Percentiles rank a stretch among this genome's conserved stretches.
These are phyloP conservation scores for Salix arbutifolia DNA, from an alignment of 345 rosid genomes.

Conservation along the genomic window DNA sequence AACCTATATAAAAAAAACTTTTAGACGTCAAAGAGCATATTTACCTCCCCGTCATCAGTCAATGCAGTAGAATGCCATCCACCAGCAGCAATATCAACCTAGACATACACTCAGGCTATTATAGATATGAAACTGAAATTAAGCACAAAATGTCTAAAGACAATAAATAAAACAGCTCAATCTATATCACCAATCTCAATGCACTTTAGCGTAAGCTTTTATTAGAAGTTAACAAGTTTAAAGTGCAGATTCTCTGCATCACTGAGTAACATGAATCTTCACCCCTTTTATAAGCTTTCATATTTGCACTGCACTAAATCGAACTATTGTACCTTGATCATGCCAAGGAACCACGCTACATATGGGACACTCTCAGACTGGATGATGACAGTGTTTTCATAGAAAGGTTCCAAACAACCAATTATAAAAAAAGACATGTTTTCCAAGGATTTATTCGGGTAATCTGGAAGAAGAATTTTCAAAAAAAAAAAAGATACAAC, in stretches of 20 bases:
- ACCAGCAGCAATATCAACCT: slow-evolving; percentile 99
- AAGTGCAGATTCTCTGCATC: not conserved
- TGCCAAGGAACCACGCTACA: not conserved
- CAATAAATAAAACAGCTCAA: not conserved
- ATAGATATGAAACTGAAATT: not conserved
- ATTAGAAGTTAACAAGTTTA: not conserved
- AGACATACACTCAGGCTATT: slow-evolving; percentile 7
- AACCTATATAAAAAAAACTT: not conserved
- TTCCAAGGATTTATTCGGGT: not conserved
- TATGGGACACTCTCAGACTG: not conserved
- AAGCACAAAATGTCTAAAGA: slow-evolving; percentile 7
- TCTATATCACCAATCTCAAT: not conserved
- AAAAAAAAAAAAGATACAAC: not conserved
- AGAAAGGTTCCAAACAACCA: not conserved
- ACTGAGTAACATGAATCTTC: not conserved
- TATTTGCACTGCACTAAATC: not conserved
- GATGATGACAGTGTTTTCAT: not conserved
- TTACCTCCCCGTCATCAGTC: slow-evolving; percentile 82
- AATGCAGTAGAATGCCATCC: slow-evolving; percentile 99
- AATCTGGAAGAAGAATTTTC: not conserved
- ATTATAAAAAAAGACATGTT: not conserved
- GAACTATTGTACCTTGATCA: not conserved
- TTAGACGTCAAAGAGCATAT: slow-evolving; percentile 3
- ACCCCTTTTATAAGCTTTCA: not conserved
- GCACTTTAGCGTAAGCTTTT: not conserved